phyloP scores from a whole-genome alignment of 371 early-diverging fungal species.

The Mucor circinelloides region DNA sequence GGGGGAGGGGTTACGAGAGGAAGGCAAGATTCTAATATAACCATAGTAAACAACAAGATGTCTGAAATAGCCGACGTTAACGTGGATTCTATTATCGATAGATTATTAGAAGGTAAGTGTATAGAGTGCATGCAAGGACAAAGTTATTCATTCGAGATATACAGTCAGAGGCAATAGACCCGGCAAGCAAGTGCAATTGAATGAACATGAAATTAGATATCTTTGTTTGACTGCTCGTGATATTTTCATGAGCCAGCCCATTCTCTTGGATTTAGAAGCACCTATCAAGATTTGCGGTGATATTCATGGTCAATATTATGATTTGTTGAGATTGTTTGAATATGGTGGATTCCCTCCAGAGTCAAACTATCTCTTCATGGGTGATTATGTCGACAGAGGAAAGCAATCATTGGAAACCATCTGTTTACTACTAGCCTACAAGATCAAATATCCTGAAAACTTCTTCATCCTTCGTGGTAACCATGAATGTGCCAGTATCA shows the following conservation, averaged over 20 bases:
- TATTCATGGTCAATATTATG: conserved; percentile 92
- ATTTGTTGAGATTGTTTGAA: conserved; percentile 90
- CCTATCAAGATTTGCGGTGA: conserved; percentile 90
- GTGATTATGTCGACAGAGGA: conserved; percentile 96
- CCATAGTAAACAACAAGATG: background rate
- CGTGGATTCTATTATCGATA: conserved; percentile 42
- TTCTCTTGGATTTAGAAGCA: conserved; percentile 91
- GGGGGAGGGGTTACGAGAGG: background rate
- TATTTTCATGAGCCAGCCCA: conserved; percentile 91
- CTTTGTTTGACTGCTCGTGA: conserved; percentile 87
- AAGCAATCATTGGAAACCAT: conserved; percentile 83
- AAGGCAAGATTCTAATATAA: background rate
- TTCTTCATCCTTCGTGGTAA: conserved; percentile 96
- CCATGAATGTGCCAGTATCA: conserved; percentile 93
- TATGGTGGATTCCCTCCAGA: conserved; percentile 92
- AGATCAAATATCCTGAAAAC: conserved; percentile 94
- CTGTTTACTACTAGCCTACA: conserved; percentile 82
- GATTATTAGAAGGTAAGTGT: conserved; percentile 36
- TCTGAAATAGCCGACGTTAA: conserved; percentile 27
- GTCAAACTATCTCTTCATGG: conserved; percentile 90
- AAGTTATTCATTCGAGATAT: background rate
- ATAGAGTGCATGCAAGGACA: background rate
- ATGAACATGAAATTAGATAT: conserved; percentile 82
- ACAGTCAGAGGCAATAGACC: conserved; percentile 90
- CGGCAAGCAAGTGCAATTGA: conserved; percentile 80